phyloP scores from a whole-genome alignment of 1,284 basidiomycete genomes.

The Moesziomyces globuligerus region DNA sequence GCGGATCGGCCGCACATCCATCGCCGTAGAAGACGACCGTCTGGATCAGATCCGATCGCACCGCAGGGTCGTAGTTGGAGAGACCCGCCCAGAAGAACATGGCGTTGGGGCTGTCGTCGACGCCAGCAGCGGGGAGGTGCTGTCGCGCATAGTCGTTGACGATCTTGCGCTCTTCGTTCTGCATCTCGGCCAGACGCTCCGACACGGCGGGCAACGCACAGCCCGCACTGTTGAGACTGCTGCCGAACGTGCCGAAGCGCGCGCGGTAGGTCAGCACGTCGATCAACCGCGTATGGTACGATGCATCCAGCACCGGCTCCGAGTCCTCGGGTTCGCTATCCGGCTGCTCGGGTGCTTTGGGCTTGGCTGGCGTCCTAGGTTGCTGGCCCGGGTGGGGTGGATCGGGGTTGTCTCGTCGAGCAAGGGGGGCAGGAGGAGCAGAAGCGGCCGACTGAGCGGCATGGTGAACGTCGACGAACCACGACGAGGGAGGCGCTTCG shows the following conservation, averaged over 20 bases:
- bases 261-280: conserved; percentile 43
- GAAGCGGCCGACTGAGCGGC: not conserved
- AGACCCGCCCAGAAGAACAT: conserved; percentile 49
- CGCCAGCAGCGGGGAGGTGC: conserved; percentile 15
- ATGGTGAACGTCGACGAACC: conserved; percentile 22
- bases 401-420: not conserved
- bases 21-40: conserved; percentile 48
- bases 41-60: conserved; percentile 31
- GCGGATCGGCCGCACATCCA: conserved; percentile 31
- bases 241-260: conserved; percentile 28
- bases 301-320: conserved; percentile 20
- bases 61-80: conserved; percentile 30
- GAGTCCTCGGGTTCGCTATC: not conserved
- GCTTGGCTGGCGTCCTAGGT: not conserved
- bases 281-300: conserved; percentile 30
- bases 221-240: conserved; percentile 26
- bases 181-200: conserved; percentile 21
- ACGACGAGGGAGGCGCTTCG: conserved; percentile 32
- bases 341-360: not conserved
- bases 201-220: conserved; percentile 34
- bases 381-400: not conserved
- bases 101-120: conserved; percentile 10
- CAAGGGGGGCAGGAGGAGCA: too few relatives aligned
- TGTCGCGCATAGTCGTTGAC: conserved; percentile 31
- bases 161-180: conserved; percentile 20